phyloP scores from a whole-genome alignment of 352 stramenopile species.

The Elongisporangium prolatum region DNA sequence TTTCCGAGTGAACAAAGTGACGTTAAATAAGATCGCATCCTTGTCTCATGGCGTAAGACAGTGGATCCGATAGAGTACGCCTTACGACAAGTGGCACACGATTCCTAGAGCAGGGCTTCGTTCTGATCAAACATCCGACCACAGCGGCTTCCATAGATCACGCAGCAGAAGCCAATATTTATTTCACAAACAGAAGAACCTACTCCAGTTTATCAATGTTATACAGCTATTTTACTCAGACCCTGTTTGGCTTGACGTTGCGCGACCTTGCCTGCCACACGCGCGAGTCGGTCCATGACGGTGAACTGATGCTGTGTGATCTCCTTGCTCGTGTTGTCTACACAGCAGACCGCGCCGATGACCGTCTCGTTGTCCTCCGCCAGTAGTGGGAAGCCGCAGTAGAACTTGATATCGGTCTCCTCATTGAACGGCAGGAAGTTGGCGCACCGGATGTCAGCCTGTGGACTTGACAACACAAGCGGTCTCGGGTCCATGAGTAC shows the following conservation, averaged over 20 bases:
- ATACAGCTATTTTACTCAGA: too few relatives aligned
- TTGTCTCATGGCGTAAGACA: conserved; percentile 33
- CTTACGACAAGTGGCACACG: conserved; percentile 21
- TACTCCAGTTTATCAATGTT: too few relatives aligned
- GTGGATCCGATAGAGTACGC: conserved; percentile 34
- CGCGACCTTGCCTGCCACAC: conserved; percentile 46
- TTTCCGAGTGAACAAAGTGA: conserved; percentile 31
- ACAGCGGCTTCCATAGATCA: conserved; percentile 6
- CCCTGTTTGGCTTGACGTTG: conserved; percentile 1
- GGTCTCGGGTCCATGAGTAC: conserved; percentile 54
- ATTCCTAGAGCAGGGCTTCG: conserved; percentile 36
- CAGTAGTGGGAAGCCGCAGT: conserved; percentile 48
- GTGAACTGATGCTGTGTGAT: conserved; percentile 55
- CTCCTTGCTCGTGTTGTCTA: conserved; percentile 29
- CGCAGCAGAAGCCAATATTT: too few relatives aligned
- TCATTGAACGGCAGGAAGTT: conserved; percentile 19
- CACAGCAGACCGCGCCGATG: conserved; percentile 45
- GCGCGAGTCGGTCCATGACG: conserved; percentile 41
- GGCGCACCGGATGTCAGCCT: conserved; percentile 62
- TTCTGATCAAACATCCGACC: conserved; percentile 27
- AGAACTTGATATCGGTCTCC: conserved; percentile 45
- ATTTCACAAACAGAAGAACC: too few relatives aligned
- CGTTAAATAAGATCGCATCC: conserved; percentile 23
- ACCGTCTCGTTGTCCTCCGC: conserved; percentile 21
- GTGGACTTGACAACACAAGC: conserved; percentile 46